Base-by-base conservation (phyloP, 768 basidiomycete species). In the Arthromyces matolae region DNA sequence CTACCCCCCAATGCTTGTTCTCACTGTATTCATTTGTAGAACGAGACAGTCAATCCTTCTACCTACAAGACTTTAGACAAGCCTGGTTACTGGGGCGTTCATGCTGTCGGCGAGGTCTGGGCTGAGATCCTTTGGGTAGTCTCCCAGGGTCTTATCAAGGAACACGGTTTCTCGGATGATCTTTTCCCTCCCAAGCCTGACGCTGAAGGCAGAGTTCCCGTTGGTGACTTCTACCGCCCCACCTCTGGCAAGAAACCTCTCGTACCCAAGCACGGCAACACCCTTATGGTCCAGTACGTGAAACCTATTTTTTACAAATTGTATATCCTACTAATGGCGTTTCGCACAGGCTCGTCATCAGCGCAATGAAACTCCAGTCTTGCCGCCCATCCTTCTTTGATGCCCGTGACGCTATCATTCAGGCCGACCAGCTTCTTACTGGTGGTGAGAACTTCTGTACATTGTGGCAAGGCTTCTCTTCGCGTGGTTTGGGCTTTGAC, bases 51-150 rank as follows among this genome's bases (percentile, higher is more conserved):
- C 65, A 98, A 97, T 72, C 95, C 93, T 0, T 89, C 89, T 44
- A 86, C 83, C 0, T 97, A 97, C 78, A 88, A 92, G 81, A 93
- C 86, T 2, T 85, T 99, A 18, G 91, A 98, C 73, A 87, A 87
- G 67, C 84, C 85, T 2, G 90, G 90, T 14, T 94, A 94, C 75
- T 95, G 90, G 85, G 90, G 92, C 28, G 93, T 94, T 8, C 87
- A 89, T 58, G 86, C 87, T 18, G 85, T 93, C 52, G 93, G 93
- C 35, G 93, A 95, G 68, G 94, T 98, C 44, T 97, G 94, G 93
- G 94, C 93, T 4, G 69, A 93, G 72, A 84, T 91, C 20, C 83
- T 93, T 44, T 93, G 87, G 87, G 76, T 91, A 56, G 75, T 88
- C 38, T 76, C 80, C 16, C 80, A 92, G 59, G 67, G 73, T 19